Evolutionary conservation across 495 filamentous ascomycete species (phyloP), one percentile per base, ranked within the genome.

Genomic region (Aspergillus taichungensis): DNA sequence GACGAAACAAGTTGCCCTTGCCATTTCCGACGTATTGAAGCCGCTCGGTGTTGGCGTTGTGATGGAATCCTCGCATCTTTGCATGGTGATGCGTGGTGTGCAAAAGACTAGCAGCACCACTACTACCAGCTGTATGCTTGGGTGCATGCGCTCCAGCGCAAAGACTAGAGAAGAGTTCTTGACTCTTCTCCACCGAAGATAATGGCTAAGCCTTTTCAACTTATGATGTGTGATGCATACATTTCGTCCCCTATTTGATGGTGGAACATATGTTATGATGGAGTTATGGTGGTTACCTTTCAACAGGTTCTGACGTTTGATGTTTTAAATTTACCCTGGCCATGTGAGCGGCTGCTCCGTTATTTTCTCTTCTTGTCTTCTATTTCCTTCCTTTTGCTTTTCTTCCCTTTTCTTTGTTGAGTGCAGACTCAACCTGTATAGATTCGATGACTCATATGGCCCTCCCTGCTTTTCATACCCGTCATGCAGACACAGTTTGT

Each of bases 1-100:
- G 14, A 98, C 94, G 10, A 94, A 92, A 63, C 89, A 98, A 63
- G 89, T 98, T 8, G 94, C 92, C 6, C 81, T 95, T 46, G 94
- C 91, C 6, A 82, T 97, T 39, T 85, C 87, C 50, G 90, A 97
- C 57, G 79, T 97, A 5, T 74, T 97, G 13, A 83, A 90, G 69
- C 92, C 92, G n/a, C 59, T 64, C 5, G 92, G 94, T 34, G 91
- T 98, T 4, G 91, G 85, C 14, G 90, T 98, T 7, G 90, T 98
- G 39, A 95, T 97, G 85, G 94, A 98, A 58, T 91, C 87, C 29
- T 87, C 83, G 53, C 92, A 98, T 69, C 73, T 97, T n/a, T 97
- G 92, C 73, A 97, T 96, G 90, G 91, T 95, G 8, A 92, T 92
- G 87, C 76, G 90, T 14, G 90, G 90, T 1, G 88, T 96, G 24